phyloP scores from a whole-genome alignment of 495 filamentous ascomycete genomes.

The Letharia lupina region DNA sequence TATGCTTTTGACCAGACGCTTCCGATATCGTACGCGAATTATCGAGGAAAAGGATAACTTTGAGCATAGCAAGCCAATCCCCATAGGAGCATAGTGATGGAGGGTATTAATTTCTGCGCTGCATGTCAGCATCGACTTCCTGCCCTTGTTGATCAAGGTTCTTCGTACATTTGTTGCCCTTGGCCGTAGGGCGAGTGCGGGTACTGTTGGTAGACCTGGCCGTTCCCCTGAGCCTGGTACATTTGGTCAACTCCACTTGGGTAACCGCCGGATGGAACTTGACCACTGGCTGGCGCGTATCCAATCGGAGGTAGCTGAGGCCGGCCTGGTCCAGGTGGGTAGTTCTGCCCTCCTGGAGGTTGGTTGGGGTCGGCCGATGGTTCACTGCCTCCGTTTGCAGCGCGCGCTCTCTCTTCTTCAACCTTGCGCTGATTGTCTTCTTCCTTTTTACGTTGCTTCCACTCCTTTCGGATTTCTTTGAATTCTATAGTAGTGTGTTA shows the following conservation, averaged over 20 bases:
- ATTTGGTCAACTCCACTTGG: constrained; percentile 44
- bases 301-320: constrained; percentile 82
- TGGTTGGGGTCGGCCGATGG: constrained; percentile 49
- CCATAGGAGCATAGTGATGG: constrained; percentile 16
- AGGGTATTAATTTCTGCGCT: constrained; percentile 14
- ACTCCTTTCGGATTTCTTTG: constrained; percentile 98
- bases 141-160: background rate
- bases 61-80: constrained; percentile 20
- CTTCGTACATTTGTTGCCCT: constrained; percentile 69
- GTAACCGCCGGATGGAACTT: constrained; percentile 58
- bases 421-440: constrained; percentile 85
- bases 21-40: constrained; percentile 22
- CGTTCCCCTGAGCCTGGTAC: constrained; percentile 51
- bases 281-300: constrained; percentile 59
- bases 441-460: constrained; percentile 99
- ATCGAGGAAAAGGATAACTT: constrained; percentile 21
- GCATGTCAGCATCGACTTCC: constrained; percentile 13
- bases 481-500: constrained; percentile 59
- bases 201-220: constrained; percentile 65
- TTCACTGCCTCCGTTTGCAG: constrained; percentile 51
- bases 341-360: constrained; percentile 44
- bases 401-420: constrained; percentile 77
- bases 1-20: constrained; percentile 22
- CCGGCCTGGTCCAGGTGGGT: constrained; percentile 47
- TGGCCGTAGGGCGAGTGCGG: constrained; percentile 69